Evolutionary conservation across 257 asterid genomes (phyloP), one percentile per base, ranked within the genome.

Genomic region (Nicotiana benthamiana): DNA sequence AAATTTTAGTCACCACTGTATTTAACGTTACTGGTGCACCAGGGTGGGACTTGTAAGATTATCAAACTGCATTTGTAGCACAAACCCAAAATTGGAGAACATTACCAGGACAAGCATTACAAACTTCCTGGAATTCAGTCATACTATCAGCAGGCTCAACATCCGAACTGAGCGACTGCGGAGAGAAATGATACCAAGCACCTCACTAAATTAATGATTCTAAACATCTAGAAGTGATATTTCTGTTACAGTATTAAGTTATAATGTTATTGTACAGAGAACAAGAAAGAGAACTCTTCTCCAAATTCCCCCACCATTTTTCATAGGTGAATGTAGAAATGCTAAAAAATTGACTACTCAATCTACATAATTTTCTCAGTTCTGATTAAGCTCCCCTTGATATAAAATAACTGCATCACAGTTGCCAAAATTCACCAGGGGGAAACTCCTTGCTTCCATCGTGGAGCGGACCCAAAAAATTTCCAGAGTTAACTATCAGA

Each of bases 301-400:
- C 40, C 82, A 27, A 80, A 28, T 80, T 84, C 82, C 82, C 85
- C 89, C 79, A 87, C 89, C 91, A 86, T 60, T 81, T 79, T 79
- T 83, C 85, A 64, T 70, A 79, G 81, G 51, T 80, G 75, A 84
- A 80, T 78, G 86, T 82, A 83, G 86, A 76, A 82, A 81, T 61
- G 68, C 88, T 86, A 85, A 88, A 90, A 85, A 86, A 87, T 54
- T 83, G 86, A 84, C 92, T 88, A 85, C 81, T 74, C 36, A 83
- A 82, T 84, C 93, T 94, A 94, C 87, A 87, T 79, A 83, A 87
- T 54, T 85, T 87, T 77, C 86, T 82, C 90, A 84, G 83, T 84
- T 77, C 79, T 84, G 81, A 52, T 79, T 74, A 51, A 40, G 86
- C 84, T 86, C 89, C 91, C 88, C 75, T 86, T 91, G 86, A 87